phyloP scores from a whole-genome alignment of 306 rosid species.

The Hippophae tibetana region DNA sequence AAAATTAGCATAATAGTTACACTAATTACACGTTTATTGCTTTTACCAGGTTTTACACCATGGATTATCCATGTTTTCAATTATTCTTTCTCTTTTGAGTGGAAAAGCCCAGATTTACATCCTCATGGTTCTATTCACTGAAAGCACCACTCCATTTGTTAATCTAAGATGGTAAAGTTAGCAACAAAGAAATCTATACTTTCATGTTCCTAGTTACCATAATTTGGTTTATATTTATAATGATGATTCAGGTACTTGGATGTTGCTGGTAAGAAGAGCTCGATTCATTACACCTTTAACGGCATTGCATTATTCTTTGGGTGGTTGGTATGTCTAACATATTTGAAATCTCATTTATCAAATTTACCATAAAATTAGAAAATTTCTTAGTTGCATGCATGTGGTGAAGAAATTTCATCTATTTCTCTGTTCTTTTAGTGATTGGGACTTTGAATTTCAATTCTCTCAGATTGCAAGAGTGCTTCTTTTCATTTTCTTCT shows the following conservation, averaged over 20 bases:
- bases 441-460: constrained; percentile 4
- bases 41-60: constrained; percentile 69
- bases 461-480: constrained; percentile 70
- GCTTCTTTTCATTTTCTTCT: constrained; percentile 61
- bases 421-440: neutral
- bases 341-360: constrained; percentile 23
- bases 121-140: constrained; percentile 81
- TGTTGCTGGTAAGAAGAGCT: constrained; percentile 55
- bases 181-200: constrained; percentile 11
- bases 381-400: constrained; percentile 2
- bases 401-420: neutral
- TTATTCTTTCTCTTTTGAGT: constrained; percentile 57
- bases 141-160: constrained; percentile 83
- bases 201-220: constrained; percentile 11
- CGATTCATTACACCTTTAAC: constrained; percentile 51
- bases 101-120: constrained; percentile 83
- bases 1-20: neutral
- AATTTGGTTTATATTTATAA: constrained; percentile 14
- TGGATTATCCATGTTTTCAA: constrained; percentile 64
- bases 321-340: constrained; percentile 75
- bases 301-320: constrained; percentile 81
- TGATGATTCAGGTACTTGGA: constrained; percentile 68
- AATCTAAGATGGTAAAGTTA: constrained; percentile 75
- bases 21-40: neutral
- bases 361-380: neutral